Conservation (phyloP, 192 early-diverging fungal genomes). For the Phycomyces blakesleeanus region DNA sequence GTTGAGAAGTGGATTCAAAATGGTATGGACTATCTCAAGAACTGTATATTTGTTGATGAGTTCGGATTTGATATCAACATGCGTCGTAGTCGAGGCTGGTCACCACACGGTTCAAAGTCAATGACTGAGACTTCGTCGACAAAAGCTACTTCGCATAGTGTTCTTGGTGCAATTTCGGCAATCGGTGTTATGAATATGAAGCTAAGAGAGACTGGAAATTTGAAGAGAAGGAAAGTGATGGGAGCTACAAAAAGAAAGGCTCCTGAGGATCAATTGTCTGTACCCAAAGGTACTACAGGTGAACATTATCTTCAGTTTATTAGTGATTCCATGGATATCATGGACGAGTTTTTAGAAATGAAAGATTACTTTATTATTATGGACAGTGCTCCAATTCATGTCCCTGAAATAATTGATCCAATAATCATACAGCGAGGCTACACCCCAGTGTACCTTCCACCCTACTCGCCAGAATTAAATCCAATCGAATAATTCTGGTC, state of each 20-base stretch:
- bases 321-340: slow-evolving; percentile 4
- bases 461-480: slow-evolving; percentile 9
- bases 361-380: slow-evolving; percentile 8
- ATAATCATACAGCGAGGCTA: neutral
- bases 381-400: slow-evolving; percentile 9
- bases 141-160: slow-evolving; percentile 8
- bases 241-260: slow-evolving; percentile 4
- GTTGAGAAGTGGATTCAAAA: slow-evolving; percentile 8
- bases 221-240: neutral
- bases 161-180: slow-evolving; percentile 7
- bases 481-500: slow-evolving; percentile 5
- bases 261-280: slow-evolving; percentile 1
- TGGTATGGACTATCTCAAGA: slow-evolving; percentile 6
- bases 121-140: neutral
- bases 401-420: neutral
- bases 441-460: neutral
- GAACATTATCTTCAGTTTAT: slow-evolving; percentile 1
- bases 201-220: neutral
- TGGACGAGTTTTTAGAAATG: slow-evolving; percentile 6
- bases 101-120: neutral
- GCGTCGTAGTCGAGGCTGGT: slow-evolving; percentile 2
- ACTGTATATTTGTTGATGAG: slow-evolving; percentile 5
- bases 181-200: slow-evolving; percentile 5
- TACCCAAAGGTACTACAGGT: slow-evolving; percentile 4
- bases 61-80: neutral